Percentiles rank a stretch among this genome's conserved stretches.
Conservation (phyloP, 1,284 basidiomycete genomes). For the Apiotrichum laibachii region DNA sequence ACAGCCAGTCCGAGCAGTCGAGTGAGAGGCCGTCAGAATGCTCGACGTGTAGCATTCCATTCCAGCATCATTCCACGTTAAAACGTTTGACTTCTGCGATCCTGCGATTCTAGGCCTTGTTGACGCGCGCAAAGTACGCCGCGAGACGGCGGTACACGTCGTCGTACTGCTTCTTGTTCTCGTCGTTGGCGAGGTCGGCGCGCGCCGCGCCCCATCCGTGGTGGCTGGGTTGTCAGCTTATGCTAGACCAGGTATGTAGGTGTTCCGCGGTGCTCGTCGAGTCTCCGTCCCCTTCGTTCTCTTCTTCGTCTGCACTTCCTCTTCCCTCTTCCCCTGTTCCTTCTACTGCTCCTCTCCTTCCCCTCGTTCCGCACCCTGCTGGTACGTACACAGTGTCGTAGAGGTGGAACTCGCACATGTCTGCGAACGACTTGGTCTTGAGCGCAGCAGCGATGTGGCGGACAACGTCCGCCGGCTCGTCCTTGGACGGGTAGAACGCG, state of each 20-base stretch:
- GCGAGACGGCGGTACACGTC: conserved; percentile 62
- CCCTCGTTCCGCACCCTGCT: too few relatives aligned
- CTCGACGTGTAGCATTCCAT: too few relatives aligned
- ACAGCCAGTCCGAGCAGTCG: too few relatives aligned
- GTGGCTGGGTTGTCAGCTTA: conserved; percentile 52
- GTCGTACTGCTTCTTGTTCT: conserved; percentile 66
- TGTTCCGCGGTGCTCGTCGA: too few relatives aligned
- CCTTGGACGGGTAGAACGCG: conserved; percentile 42
- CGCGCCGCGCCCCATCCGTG: conserved; percentile 73
- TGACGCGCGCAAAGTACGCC: conserved; percentile 53
- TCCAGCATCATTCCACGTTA: too few relatives aligned
- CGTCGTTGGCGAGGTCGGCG: conserved; percentile 61
- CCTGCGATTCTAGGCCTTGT: conserved; percentile 1
- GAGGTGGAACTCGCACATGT: conserved; percentile 31
- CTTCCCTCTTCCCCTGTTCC: too few relatives aligned
- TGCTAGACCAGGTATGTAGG: not conserved
- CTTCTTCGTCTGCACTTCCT: too few relatives aligned
- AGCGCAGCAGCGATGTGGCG: conserved; percentile 28
- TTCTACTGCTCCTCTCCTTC: too few relatives aligned
- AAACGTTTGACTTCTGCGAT: not conserved
- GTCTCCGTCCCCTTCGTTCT: too few relatives aligned
- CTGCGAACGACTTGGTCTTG: conserved; percentile 28
- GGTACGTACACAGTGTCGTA: conserved; percentile 44
- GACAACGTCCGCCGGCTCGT: conserved; percentile 41
- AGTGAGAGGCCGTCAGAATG: too few relatives aligned